A percentile compares a stretch with the other conserved stretches of the same genome.
Conservation (phyloP, 345 rosid species). For the Dimocarpus longan region DNA sequence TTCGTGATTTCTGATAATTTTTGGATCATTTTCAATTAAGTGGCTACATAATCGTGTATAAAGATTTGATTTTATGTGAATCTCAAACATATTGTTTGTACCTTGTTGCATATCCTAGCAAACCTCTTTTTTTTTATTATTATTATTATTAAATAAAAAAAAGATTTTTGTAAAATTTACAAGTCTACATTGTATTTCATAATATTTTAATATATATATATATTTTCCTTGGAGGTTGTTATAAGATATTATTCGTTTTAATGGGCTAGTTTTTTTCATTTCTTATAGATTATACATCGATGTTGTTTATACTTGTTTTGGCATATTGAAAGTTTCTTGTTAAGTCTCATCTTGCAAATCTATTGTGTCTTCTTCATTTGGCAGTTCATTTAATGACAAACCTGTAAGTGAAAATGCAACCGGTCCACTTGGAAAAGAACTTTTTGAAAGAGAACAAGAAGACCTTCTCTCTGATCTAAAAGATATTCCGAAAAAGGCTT, state of each 20-base stretch:
- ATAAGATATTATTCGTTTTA: no score
- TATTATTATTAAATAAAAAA: no score
- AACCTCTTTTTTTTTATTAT: background rate
- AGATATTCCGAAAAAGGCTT: conserved; percentile 96
- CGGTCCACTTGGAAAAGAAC: conserved; percentile 91
- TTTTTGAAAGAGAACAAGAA: conserved; percentile 93
- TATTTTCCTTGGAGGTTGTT: no score
- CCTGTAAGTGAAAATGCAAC: conserved; percentile 72
- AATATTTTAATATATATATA: no score
- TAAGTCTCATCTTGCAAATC: conserved; percentile 15
- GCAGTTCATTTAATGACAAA: conserved; percentile 94
- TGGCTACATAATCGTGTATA: background rate
- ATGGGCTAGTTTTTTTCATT: background rate
- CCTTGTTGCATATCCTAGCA: background rate
- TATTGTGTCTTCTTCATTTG: conserved; percentile 19
- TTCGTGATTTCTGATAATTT: background rate
- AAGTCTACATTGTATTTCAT: background rate
- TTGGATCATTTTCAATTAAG: background rate
- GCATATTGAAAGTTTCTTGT: conserved; percentile 17
- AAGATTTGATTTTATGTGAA: background rate
- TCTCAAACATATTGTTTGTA: no score
- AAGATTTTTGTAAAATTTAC: background rate
- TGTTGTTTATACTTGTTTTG: background rate
- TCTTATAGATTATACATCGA: background rate
- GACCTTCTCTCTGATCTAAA: conserved; percentile 86